Conservation (phyloP, 768 basidiomycete species). For the Hericium erinaceus region DNA sequence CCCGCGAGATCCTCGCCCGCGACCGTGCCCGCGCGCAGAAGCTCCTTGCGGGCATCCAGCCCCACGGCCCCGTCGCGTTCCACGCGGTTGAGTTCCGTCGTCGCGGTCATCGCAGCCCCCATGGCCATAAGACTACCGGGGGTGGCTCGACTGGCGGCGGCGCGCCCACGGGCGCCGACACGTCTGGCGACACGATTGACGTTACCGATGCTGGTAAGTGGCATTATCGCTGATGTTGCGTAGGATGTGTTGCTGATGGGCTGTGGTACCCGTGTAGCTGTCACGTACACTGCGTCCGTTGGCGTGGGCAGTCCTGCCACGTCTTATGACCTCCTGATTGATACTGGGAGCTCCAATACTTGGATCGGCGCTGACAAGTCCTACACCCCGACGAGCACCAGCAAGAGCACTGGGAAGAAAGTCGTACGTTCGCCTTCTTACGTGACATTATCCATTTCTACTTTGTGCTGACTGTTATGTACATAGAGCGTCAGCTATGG, state of each 20-base stretch:
- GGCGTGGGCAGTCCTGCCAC: constrained; percentile 44
- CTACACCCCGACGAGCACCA: constrained; percentile 38
- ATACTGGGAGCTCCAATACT: constrained; percentile 52
- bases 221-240: neutral
- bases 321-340: constrained; percentile 43
- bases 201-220: constrained; percentile 45
- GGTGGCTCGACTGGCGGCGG: constrained; percentile 2
- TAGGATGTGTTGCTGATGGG: neutral
- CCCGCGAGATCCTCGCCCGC: constrained; percentile 39
- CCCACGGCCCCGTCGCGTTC: constrained; percentile 40
- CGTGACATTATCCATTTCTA: constrained; percentile 19
- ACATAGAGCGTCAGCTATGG: constrained; percentile 15
- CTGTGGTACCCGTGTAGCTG: constrained; percentile 20
- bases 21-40: constrained; percentile 48
- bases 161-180: neutral
- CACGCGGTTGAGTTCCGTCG: constrained; percentile 15
- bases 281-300: constrained; percentile 45
- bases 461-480: constrained; percentile 3
- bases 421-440: constrained; percentile 19
- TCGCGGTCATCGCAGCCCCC: constrained; percentile 18
- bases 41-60: constrained; percentile 42
- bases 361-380: constrained; percentile 45
- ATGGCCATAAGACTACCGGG: constrained; percentile 7
- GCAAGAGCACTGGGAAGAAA: constrained; percentile 29
- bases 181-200: constrained; percentile 32